Percentiles rank a stretch among this genome's conserved stretches.
These are phyloP conservation scores for Penicillium egyptiacum DNA, from an alignment of 495 filamentous ascomycete genomes.

Conservation along the genomic window DNA sequence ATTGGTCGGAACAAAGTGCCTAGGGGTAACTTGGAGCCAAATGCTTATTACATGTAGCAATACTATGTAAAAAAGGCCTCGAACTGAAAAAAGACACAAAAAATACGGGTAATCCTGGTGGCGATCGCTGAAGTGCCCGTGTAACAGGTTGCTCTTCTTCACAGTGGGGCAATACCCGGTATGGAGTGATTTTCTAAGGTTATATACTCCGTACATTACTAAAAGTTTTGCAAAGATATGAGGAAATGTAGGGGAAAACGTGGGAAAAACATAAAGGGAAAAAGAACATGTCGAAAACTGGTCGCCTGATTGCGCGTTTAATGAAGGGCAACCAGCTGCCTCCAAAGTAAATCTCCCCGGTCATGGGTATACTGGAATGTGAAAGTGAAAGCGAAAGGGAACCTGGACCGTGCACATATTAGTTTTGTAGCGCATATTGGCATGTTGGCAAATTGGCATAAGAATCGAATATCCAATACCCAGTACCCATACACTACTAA, in stretches of 20 bases:
- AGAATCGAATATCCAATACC: neutral
- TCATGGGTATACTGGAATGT: neutral
- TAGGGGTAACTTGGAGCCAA: neutral
- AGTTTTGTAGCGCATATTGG: no score
- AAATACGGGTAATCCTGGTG: slow-evolving; percentile 37
- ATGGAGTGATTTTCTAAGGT: no score
- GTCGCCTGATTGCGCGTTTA: slow-evolving; percentile 2
- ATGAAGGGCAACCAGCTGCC: slow-evolving; percentile 1
- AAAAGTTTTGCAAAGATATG: no score
- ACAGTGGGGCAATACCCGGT: slow-evolving; percentile 7
- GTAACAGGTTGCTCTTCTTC: slow-evolving; percentile 14
- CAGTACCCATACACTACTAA: neutral
- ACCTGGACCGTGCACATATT: neutral
- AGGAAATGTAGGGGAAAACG: neutral
- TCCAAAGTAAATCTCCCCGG: slow-evolving; percentile 1
- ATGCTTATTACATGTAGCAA: neutral
- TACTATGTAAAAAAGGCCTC: neutral
- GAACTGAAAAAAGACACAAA: slow-evolving; percentile 2
- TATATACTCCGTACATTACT: no score
- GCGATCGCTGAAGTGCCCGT: slow-evolving; percentile 34
- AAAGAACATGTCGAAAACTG: neutral
- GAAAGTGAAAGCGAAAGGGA: neutral
- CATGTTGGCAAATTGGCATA: no score
- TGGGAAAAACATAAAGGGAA: neutral
- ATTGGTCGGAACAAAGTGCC: slow-evolving; percentile 8